Percentiles rank a stretch among this genome's conserved stretches.
Conservation (phyloP, 148 eudicot genomes). For the Fallopia convolvulus region DNA sequence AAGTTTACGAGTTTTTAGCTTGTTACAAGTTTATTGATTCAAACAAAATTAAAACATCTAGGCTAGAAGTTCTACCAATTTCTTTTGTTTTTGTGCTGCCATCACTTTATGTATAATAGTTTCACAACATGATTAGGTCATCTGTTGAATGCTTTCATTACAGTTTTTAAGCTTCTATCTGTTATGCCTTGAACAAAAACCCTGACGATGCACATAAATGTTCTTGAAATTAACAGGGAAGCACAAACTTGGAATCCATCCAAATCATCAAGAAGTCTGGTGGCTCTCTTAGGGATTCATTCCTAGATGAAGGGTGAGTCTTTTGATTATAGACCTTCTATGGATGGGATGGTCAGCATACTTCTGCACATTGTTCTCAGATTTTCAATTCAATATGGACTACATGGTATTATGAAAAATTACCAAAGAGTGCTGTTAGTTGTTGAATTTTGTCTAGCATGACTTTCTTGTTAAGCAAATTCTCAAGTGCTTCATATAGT, state of each 20-base stretch:
- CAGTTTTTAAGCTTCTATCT: background rate
- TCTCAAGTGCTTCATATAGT: no score
- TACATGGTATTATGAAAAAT: background rate
- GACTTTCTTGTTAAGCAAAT: no score
- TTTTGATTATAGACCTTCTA: background rate
- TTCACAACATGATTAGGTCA: background rate
- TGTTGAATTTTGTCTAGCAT: background rate
- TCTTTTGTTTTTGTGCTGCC: background rate
- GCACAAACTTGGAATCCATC: slow-evolving; percentile 92
- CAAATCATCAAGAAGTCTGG: slow-evolving; percentile 98
- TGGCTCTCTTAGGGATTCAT: slow-evolving; percentile 87
- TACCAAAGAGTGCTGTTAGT: background rate
- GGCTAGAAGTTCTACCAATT: background rate
- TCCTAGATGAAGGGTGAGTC: slow-evolving; percentile 83
- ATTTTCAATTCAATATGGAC: background rate
- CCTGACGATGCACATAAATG: background rate
- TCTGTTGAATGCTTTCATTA: background rate
- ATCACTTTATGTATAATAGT: background rate
- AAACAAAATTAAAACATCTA: no score
- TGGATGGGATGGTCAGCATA: background rate
- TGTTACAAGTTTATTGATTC: background rate
- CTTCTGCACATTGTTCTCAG: background rate
- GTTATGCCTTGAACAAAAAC: background rate
- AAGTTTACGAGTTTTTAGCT: background rate
- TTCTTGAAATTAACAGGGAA: slow-evolving; percentile 58